These are phyloP conservation scores for Scedosporium apiospermum DNA, from an alignment of 2,329 filamentous ascomycete genomes.

Conservation along the genomic window DNA sequence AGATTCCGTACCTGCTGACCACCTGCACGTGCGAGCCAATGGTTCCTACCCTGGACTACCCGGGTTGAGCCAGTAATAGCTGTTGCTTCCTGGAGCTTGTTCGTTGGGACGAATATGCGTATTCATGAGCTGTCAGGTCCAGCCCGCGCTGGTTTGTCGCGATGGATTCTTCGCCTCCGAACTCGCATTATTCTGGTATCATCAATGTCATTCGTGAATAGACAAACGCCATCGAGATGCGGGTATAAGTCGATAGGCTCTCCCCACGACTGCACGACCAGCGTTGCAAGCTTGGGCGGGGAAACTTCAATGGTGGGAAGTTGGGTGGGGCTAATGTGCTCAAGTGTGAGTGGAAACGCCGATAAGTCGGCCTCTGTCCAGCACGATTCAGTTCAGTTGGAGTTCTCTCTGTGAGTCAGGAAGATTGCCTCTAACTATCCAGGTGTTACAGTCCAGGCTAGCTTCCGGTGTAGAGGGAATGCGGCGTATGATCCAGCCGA, in stretches of 20 bases:
- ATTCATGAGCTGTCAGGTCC: too few species aligned
- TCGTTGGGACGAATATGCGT: neutral
- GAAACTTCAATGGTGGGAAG: neutral
- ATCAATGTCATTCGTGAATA: neutral
- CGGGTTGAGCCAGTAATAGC: neutral
- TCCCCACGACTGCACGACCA: neutral
- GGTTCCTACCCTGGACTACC: neutral
- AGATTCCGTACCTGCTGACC: slow-evolving; percentile 1
- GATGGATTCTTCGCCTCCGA: neutral
- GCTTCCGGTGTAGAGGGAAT: neutral
- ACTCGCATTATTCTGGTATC: neutral
- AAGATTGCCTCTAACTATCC: neutral
- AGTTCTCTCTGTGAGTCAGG: neutral
- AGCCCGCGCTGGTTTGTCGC: neutral
- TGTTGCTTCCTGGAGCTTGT: neutral
- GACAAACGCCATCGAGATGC: neutral
- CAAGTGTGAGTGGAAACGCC: neutral
- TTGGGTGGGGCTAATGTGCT: neutral
- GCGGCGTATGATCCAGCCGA: neutral
- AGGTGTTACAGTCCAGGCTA: neutral
- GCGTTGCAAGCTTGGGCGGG: neutral
- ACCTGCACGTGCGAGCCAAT: neutral
- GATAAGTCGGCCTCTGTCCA: too few species aligned
- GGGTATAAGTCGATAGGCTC: neutral
- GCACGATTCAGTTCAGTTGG: too few species aligned